Evolutionary conservation across 805 yeast genomes (phyloP).

Genomic region (Candida peoriensis): DNA sequence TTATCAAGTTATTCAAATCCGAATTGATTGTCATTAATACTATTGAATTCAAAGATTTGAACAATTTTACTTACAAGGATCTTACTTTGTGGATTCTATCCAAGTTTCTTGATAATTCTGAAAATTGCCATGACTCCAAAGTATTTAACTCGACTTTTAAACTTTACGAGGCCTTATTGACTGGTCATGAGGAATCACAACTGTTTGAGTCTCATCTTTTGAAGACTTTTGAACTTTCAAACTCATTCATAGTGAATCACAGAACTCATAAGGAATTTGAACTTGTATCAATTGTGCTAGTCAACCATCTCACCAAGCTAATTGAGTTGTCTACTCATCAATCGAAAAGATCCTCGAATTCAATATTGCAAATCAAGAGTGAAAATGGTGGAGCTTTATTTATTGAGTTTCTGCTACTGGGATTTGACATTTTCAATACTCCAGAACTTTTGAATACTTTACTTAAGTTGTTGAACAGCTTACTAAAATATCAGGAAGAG

Average conservation of each 20-base stretch:
- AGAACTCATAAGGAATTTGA: conserved; percentile 12
- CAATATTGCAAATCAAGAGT: conserved; percentile 12
- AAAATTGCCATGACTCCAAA: conserved; percentile 26
- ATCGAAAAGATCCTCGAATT: conserved; percentile 13
- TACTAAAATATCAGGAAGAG: conserved; percentile 22
- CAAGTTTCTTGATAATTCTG: conserved; percentile 37
- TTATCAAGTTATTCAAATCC: conserved; percentile 45
- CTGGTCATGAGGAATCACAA: conserved; percentile 46
- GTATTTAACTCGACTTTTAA: conserved; percentile 40
- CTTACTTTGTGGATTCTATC: conserved; percentile 41
- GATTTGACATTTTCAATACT: conserved; percentile 18
- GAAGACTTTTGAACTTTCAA: conserved; percentile 33
- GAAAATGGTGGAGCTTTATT: conserved; percentile 14
- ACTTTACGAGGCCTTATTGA: conserved; percentile 41
- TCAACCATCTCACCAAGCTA: conserved; percentile 21
- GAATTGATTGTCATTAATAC: conserved; percentile 57
- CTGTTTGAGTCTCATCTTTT: conserved; percentile 39
- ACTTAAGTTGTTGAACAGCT: conserved; percentile 15
- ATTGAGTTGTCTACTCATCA: conserved; percentile 14
- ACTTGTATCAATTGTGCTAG: conserved; percentile 17
- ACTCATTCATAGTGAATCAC: conserved; percentile 15
- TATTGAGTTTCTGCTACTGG: conserved; percentile 19
- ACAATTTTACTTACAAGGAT: conserved; percentile 57
- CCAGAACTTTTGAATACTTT: conserved; percentile 18
- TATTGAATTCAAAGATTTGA: conserved; percentile 37